These are phyloP conservation scores for Metarhizium sp. DNA, from an alignment of 2,329 filamentous ascomycete genomes.

Conservation along the genomic window DNA sequence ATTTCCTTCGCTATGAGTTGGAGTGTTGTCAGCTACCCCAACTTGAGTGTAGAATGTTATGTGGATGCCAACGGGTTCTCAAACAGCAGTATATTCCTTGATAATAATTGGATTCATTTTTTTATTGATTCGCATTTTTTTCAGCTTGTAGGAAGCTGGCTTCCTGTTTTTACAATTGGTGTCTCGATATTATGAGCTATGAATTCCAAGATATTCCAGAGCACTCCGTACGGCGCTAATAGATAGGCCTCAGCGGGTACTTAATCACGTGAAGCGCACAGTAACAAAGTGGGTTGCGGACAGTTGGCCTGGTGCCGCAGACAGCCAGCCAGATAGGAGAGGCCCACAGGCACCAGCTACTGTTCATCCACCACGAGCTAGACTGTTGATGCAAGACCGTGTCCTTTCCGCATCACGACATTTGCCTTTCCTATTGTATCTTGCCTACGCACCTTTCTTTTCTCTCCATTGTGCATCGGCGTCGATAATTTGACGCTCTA, in stretches of 20 bases:
- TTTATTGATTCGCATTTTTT: too few relatives aligned
- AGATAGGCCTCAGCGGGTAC: background rate
- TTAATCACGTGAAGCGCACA: conserved; percentile 1
- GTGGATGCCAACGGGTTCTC: too few relatives aligned
- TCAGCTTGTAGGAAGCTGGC: too few relatives aligned
- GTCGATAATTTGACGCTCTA: background rate
- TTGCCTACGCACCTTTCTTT: background rate
- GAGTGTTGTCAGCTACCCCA: too few relatives aligned
- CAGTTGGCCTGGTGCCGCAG: background rate
- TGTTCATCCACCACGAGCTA: background rate
- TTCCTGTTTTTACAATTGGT: too few relatives aligned
- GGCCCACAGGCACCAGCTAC: background rate
- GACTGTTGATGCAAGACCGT: background rate
- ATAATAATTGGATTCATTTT: too few relatives aligned
- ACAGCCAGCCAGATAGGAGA: background rate
- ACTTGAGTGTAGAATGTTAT: too few relatives aligned
- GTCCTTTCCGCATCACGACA: background rate
- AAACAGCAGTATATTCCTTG: too few relatives aligned
- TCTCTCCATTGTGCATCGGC: background rate
- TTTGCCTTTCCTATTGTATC: background rate
- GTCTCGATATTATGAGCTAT: too few relatives aligned
- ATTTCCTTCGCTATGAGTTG: too few relatives aligned
- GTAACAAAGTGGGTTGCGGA: background rate
- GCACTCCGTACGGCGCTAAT: too few relatives aligned
- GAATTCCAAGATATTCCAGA: too few relatives aligned